Evolutionary conservation across 2,329 filamentous ascomycete species (phyloP).

Genomic region (Elsinoe perseae): DNA sequence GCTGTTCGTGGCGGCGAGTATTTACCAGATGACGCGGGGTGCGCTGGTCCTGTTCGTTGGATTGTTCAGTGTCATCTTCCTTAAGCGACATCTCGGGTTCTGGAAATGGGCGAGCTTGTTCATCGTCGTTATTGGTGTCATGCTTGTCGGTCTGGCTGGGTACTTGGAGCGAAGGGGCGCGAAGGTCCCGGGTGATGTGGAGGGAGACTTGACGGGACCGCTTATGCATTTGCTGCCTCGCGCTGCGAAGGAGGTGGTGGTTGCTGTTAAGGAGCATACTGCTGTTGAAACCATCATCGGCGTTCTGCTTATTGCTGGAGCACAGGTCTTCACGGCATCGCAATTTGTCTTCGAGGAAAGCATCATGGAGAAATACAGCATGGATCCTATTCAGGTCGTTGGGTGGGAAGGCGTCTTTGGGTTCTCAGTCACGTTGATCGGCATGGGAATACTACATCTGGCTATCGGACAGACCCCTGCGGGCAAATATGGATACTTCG

Average conservation of each 20-base stretch:
- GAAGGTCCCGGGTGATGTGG: conserved; percentile 26
- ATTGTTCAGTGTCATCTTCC: conserved; percentile 85
- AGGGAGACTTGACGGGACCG: conserved; percentile 26
- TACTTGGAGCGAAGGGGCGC: conserved; percentile 63
- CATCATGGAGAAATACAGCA: conserved; percentile 71
- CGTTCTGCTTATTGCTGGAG: conserved; percentile 81
- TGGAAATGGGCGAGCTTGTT: conserved; percentile 90
- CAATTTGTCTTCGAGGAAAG: conserved; percentile 96
- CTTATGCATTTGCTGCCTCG: conserved; percentile 19
- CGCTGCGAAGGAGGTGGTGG: conserved; percentile 30
- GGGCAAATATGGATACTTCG: conserved; percentile 78
- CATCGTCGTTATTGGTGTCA: conserved; percentile 81
- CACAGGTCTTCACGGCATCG: conserved; percentile 92
- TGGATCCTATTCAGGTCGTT: conserved; percentile 82
- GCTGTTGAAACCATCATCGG: conserved; percentile 68
- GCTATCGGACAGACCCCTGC: conserved; percentile 64
- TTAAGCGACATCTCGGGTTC: conserved; percentile 67
- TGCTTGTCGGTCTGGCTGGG: conserved; percentile 80
- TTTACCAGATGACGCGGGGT: conserved; percentile 97
- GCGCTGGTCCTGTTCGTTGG: conserved; percentile 94
- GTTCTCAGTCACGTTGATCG: conserved; percentile 67
- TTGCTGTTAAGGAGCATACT: conserved; percentile 42
- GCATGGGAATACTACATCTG: conserved; percentile 74
- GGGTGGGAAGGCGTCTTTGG: conserved; percentile 96
- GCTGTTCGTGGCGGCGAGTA: conserved; percentile 86